Percentiles rank a stretch among this genome's conserved stretches.
Conservation (phyloP, 352 stramenopile genomes). For the Phytopythium ostracodes region DNA sequence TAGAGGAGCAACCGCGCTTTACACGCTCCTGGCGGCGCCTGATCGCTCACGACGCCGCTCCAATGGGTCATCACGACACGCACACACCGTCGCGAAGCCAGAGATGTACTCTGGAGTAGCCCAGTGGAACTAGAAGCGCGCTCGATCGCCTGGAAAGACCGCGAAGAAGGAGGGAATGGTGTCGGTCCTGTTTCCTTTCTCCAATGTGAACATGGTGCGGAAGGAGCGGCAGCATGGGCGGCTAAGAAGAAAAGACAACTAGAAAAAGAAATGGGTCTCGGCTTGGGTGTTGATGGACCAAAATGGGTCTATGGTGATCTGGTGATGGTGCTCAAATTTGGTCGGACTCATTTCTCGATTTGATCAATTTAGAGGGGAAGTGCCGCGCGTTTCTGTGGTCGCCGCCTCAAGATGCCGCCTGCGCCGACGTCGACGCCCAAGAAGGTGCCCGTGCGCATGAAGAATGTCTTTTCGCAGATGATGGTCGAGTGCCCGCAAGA, state of each 20-base stretch:
- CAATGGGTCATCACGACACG: too few species aligned
- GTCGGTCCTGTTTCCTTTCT: too few species aligned
- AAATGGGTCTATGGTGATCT: neutral
- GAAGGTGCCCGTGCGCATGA: conserved; percentile 52
- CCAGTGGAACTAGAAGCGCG: too few species aligned
- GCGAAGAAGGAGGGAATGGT: too few species aligned
- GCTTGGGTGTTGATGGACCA: neutral
- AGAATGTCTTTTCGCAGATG: conserved; percentile 69
- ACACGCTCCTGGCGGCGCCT: too few species aligned
- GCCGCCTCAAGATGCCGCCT: conserved; percentile 14
- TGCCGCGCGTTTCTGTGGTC: too few species aligned
- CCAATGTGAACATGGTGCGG: neutral
- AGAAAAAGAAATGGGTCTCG: neutral
- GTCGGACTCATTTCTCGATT: neutral
- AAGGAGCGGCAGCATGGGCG: neutral
- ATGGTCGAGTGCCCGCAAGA: conserved; percentile 55
- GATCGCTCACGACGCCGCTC: too few species aligned
- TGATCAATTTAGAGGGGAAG: neutral
- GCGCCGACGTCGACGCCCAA: conserved; percentile 13
- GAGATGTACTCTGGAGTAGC: too few species aligned
- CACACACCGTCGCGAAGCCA: too few species aligned
- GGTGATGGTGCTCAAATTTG: neutral
- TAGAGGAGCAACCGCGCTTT: too few species aligned
- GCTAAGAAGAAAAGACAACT: neutral
- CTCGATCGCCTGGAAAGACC: too few species aligned